Conservation (phyloP, 2,329 filamentous ascomycete genomes). For the Chrysoporthe deuterocubensis region DNA sequence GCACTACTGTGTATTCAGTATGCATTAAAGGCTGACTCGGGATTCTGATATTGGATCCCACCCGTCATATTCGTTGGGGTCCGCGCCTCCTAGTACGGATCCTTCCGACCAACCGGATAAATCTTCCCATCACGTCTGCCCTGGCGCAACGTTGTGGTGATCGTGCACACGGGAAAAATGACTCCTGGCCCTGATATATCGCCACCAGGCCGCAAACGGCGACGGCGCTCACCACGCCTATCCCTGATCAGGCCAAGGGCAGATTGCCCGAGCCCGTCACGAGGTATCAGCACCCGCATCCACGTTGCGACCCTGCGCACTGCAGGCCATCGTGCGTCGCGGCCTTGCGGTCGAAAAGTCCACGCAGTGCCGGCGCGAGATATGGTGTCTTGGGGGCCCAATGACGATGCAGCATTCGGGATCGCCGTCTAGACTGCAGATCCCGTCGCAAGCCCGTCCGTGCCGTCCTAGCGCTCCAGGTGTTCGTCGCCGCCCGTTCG, state of each 20-base stretch:
- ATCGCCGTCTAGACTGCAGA: neutral
- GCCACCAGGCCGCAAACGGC: constrained; percentile 5
- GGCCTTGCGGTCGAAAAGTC: neutral
- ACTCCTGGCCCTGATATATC: neutral
- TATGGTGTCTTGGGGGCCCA: neutral
- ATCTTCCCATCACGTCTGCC: neutral
- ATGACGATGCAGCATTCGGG: neutral
- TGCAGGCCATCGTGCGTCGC: neutral
- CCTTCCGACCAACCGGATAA: neutral
- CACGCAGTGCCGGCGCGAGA: too few species aligned
- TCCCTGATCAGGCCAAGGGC: neutral
- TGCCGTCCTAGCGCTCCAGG: too few species aligned
- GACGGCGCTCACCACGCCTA: neutral
- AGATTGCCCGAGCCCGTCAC: neutral
- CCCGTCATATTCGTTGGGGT: neutral
- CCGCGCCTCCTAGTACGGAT: neutral
- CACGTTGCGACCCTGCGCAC: constrained; percentile 12
- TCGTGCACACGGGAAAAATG: constrained; percentile 2
- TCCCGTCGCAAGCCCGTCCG: too few species aligned
- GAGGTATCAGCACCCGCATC: neutral
- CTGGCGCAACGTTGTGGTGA: neutral
- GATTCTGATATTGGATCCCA: neutral
- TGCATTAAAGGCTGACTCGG: neutral
- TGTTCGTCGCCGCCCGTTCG: neutral
- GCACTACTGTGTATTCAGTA: neutral